phyloP scores from a whole-genome alignment of 352 stramenopile genomes.

The Globisporangium viniferum region DNA sequence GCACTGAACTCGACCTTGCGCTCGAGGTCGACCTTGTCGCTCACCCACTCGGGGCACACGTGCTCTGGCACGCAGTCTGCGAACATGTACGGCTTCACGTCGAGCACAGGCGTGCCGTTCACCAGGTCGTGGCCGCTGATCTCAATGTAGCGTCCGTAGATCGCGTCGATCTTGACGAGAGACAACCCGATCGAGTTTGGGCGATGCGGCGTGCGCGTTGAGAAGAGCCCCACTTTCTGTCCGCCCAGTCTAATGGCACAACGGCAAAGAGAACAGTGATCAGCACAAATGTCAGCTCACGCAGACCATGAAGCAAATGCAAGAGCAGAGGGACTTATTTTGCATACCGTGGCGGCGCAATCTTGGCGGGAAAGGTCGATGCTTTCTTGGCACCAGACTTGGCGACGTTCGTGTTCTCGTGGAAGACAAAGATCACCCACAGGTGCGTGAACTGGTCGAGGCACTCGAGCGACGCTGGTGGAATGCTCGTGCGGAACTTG shows the following conservation, averaged over 20 bases:
- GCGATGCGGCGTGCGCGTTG: constrained; percentile 95
- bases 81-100: constrained; percentile 98
- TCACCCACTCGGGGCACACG: constrained; percentile 68
- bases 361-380: constrained; percentile 77
- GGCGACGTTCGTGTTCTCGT: constrained; percentile 87
- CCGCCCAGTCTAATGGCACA: constrained; percentile 44
- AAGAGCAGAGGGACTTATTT: neutral
- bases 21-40: constrained; percentile 42
- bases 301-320: neutral
- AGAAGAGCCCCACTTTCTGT: constrained; percentile 93
- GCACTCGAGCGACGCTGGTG: constrained; percentile 67
- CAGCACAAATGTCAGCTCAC: neutral
- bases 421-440: constrained; percentile 91
- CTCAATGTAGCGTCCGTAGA: constrained; percentile 79
- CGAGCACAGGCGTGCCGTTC: constrained; percentile 96
- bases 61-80: constrained; percentile 65
- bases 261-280: neutral
- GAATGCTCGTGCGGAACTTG: constrained; percentile 72
- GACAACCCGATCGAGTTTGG: constrained; percentile 94
- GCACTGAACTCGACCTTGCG: constrained; percentile 55
- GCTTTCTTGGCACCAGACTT: constrained; percentile 38
- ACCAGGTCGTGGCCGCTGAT: constrained; percentile 94
- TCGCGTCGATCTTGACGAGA: constrained; percentile 87
- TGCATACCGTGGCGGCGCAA: constrained; percentile 52
- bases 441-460: constrained; percentile 87